phyloP scores from a whole-genome alignment of 371 early-diverging fungal species.

The Apophysomyces trapeziformis region DNA sequence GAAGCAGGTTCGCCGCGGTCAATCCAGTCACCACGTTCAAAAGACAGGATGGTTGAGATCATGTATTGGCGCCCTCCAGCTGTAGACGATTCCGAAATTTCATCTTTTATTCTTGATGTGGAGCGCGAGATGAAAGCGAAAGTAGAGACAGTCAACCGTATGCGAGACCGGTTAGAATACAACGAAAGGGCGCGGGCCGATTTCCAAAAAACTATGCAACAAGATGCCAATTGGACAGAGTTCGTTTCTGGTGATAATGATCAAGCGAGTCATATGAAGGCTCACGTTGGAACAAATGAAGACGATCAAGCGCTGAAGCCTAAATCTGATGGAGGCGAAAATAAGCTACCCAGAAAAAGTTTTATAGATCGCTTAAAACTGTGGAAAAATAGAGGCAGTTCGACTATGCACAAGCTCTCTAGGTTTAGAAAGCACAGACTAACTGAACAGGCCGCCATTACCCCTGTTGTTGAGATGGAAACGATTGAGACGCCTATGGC shows the following conservation, averaged over 20 bases:
- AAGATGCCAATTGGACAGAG: conserved; percentile 46
- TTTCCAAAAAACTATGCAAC: conserved; percentile 40
- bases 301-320: neutral
- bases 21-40: conserved; percentile 52
- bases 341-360: neutral
- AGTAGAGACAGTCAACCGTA: conserved; percentile 48
- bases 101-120: conserved; percentile 37
- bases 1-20: conserved; percentile 16
- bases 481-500: conserved; percentile 44
- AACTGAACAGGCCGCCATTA: neutral
- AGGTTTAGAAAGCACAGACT: conserved; percentile 7
- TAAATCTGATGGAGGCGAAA: neutral
- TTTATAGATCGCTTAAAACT: conserved; percentile 12
- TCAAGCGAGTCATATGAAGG: neutral
- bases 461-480: conserved; percentile 46
- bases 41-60: conserved; percentile 58
- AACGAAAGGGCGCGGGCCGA: conserved; percentile 41
- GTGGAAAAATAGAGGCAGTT: conserved; percentile 16
- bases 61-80: conserved; percentile 59
- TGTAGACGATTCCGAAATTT: conserved; percentile 38
- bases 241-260: conserved; percentile 31
- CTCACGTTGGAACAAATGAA: neutral
- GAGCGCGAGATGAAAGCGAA: conserved; percentile 37
- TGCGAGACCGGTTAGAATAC: conserved; percentile 53
- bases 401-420: conserved; percentile 9